Evolutionary conservation across 371 early-diverging fungal genomes (phyloP).

Genomic region (Polyrhizophydium stewartii): DNA sequence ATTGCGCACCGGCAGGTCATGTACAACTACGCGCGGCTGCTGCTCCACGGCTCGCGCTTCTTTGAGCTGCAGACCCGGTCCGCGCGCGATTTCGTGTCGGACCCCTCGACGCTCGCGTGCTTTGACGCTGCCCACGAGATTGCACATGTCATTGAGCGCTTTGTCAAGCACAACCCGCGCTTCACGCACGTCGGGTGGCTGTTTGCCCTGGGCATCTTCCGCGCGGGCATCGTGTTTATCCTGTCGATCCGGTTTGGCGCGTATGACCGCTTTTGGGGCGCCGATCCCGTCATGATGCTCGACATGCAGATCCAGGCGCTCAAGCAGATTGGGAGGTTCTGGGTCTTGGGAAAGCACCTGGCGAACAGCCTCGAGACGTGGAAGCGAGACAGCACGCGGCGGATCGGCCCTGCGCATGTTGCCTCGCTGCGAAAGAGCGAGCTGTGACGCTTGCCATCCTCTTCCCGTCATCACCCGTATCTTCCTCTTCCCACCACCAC

Average conservation of each 20-base stretch:
- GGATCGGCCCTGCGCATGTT: background rate
- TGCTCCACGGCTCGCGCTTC: background rate
- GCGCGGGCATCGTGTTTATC: background rate
- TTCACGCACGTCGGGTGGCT: background rate
- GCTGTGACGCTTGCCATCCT: background rate
- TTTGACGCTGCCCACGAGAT: background rate
- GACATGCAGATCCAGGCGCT: background rate
- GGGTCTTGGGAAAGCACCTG: background rate
- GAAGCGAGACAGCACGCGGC: background rate
- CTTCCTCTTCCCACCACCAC: too few relatives aligned
- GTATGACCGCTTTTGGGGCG: background rate
- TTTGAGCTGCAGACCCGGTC: background rate
- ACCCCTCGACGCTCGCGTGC: background rate
- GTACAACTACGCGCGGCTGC: background rate
- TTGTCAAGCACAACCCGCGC: background rate
- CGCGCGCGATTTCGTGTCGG: background rate
- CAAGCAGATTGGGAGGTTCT: background rate
- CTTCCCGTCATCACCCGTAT: too few relatives aligned
- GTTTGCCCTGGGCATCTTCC: background rate
- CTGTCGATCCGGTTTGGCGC: background rate
- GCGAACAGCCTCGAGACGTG: background rate
- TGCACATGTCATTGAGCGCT: background rate
- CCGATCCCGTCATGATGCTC: background rate
- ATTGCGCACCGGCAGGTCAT: conserved; percentile 1
- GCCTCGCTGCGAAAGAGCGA: conserved; percentile 1